Evolutionary conservation across 1,139 yeast genomes (phyloP), one percentile per base, ranked within the genome.

Genomic region (Yamadazyma aaseri): DNA sequence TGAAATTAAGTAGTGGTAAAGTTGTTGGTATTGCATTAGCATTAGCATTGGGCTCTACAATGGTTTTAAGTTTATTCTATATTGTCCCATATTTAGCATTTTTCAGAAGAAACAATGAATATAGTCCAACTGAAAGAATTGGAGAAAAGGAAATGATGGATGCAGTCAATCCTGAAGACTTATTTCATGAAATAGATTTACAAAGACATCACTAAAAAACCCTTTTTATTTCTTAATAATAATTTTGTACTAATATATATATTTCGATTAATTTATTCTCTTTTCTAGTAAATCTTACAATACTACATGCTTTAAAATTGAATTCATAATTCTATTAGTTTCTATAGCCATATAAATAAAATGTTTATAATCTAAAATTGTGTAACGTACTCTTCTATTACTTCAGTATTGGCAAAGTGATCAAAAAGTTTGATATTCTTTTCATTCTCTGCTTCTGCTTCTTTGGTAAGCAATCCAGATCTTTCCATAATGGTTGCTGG

Each of bases 1-100:
- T 49, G 14, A 40, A 47, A 3, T 47, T 69, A 41, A 64, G 71
- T 3, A 49, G 45, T 18, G 97, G 97, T 1, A 86, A 81, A 54
- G 89, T 90, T 13, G 95, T 89, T 6, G 82, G 96, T 20, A 79
- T 92, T 24, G 83, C 96, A 0, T 71, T 89, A 38, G 97, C 97
- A 0, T 75, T 92, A 51, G 90, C 97, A 0, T 58, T 92, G 26
- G 96, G 92, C 1, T 78, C 96, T 2, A 76, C 90, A 30, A 65
- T 81, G 8, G 54, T 86, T 1, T 56, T 90, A 34, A 84, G 92
- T 17, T 62, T 78, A 17, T 55, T 79, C 28, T 89, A 85, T 39
- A 65, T 83, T 10, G 55, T 79, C 4, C 72, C 82, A 4, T 68
- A 73, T 38, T 67, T 68, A 52, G 65, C 68, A 31, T 65, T 73